Percentiles rank a stretch among this genome's conserved stretches.
Evolutionary conservation across 1,284 basidiomycete species (phyloP).

Genomic region (Puccinia polysora): DNA sequence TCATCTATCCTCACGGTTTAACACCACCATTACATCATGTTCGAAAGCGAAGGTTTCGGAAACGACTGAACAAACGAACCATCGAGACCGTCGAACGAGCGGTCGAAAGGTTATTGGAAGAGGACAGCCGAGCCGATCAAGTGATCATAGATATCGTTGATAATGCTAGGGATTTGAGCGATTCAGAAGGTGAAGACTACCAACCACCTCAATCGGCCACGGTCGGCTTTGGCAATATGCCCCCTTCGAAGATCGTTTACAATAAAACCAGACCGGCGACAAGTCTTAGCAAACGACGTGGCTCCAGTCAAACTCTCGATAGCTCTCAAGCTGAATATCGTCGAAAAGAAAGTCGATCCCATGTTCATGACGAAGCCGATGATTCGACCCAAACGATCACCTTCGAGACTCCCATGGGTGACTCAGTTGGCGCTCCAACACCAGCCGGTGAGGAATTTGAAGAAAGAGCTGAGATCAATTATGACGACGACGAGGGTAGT

Average conservation of each 20-base stretch:
- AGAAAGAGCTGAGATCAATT: conserved; percentile 48
- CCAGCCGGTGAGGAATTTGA: conserved; percentile 41
- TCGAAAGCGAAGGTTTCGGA: conserved; percentile 87
- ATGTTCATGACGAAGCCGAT: conserved; percentile 58
- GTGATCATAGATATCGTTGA: conserved; percentile 56
- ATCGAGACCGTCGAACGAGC: conserved; percentile 97
- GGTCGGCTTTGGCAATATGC: conserved; percentile 35
- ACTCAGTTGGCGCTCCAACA: conserved; percentile 40
- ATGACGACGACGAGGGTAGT: conserved; percentile 62
- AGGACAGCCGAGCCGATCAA: conserved; percentile 73
- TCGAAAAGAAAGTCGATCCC: conserved; percentile 77
- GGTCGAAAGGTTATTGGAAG: conserved; percentile 82
- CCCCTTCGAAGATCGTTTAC: conserved; percentile 43
- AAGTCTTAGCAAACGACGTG: conserved; percentile 53
- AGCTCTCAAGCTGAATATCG: conserved; percentile 78
- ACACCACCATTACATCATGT: conserved; percentile 88
- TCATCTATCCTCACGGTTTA: conserved; percentile 94
- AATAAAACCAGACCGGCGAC: conserved; percentile 36
- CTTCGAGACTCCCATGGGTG: conserved; percentile 50
- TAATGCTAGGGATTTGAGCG: conserved; percentile 61
- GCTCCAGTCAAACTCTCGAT: conserved; percentile 2
- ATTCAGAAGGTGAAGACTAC: conserved; percentile 40
- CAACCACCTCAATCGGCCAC: conserved; percentile 34
- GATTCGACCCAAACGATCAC: conserved; percentile 10
- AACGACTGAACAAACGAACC: conserved; percentile 78